Evolutionary conservation across 2,329 filamentous ascomycete genomes (phyloP).

Genomic region (Botrytis elliptica): DNA sequence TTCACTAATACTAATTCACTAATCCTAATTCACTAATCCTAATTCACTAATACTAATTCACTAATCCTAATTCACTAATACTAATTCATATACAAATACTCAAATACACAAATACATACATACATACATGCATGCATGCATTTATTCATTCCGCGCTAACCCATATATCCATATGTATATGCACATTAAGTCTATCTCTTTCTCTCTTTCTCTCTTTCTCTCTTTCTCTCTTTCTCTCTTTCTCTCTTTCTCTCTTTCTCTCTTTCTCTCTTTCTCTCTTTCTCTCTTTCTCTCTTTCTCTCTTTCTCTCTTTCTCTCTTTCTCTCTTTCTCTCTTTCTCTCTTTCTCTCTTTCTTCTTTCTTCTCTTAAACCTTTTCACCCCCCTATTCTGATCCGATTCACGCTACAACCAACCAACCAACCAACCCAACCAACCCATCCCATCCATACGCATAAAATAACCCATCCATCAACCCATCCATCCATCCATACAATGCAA

Average conservation of each 20-base stretch:
- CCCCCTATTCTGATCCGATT: background rate
- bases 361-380: background rate
- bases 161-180: slow-evolving; percentile 9
- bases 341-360: fast-evolving
- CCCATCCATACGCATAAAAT: background rate
- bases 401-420: too few species aligned
- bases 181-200: slow-evolving; percentile 5
- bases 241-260: fast-evolving
- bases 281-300: too few species aligned
- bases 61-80: too few species aligned
- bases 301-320: too few species aligned
- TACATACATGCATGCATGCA: background rate
- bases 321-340: background rate
- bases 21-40: too few species aligned
- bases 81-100: too few species aligned
- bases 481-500: background rate
- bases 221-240: background rate
- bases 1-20: too few species aligned
- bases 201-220: too few species aligned
- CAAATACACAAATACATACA: too few species aligned
- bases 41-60: too few species aligned
- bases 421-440: background rate
- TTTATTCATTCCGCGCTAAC: background rate
- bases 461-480: background rate
- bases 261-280: too few species aligned